Evolutionary conservation across 176 grass and related monocot genomes (phyloP), one percentile per base, ranked within the genome.

Genomic region (Carex myosuroides): DNA sequence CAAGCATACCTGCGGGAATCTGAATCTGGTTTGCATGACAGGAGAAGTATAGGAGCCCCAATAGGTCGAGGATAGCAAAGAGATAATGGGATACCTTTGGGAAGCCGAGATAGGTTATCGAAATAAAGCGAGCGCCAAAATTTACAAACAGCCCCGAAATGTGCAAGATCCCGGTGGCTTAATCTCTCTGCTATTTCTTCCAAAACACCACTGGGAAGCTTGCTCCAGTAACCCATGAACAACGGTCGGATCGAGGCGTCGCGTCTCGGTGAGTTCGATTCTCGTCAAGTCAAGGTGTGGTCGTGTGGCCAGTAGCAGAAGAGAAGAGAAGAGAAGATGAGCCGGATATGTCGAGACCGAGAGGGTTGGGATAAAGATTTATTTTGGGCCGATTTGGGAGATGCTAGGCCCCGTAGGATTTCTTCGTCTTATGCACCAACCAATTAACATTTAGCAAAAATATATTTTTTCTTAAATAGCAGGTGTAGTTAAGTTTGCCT

Each of bases 1-100:
- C 67, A 85, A 60, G 52, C 41, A 72, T 70, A 84, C 44, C 37
- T 70, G 17, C 82, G 82, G 0, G 67, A 84, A 84, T 84, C 82
- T 39, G 82, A 70, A 70, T 58, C 13, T 20, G 63, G 65, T 21
- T 84, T 73, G 82, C 67, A 84, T 30, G 82, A 55, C 1, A 68
- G 65, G 37, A 84, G 50, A 37, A 84, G 64, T 60, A 65, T 63
- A 65, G 79, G 79, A 63, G 60, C 79, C 7, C 57, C 37, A 4
- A 60, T 20, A 22, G 57, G 79, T 48, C 79, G 26, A 13, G 57
- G 57, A 44, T 29, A 21, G n/a, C 57, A 46, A 18, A 82, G 79
- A 53, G 58, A 39, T 13, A 82, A 64, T 13, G 79, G 60, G 11
- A 82, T 11, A 48, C 52, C 60, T 13, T 24, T 61, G 3, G 79